These are phyloP conservation scores for Fusarium chuoi DNA, from an alignment of 2,329 filamentous ascomycete species.

Conservation along the genomic window DNA sequence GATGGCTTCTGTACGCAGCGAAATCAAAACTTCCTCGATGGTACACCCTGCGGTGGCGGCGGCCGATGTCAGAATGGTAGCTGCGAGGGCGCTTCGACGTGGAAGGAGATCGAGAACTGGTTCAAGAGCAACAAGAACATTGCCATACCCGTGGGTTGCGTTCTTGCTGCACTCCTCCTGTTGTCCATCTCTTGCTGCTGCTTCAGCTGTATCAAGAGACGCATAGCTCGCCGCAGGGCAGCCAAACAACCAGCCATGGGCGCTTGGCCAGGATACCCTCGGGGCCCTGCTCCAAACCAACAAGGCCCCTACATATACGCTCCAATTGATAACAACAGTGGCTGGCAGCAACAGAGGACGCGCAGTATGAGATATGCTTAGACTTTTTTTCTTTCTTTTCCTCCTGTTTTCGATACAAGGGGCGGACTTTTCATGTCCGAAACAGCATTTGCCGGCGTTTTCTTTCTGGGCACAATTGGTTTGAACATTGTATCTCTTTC, in stretches of 20 bases:
- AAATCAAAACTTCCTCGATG: conserved; percentile 93
- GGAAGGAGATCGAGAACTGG: conserved; percentile 79
- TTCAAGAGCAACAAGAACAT: conserved; percentile 80
- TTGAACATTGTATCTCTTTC: neutral
- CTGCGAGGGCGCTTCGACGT: conserved; percentile 77
- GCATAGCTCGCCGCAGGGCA: conserved; percentile 35
- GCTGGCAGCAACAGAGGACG: conserved; percentile 31
- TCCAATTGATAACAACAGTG: conserved; percentile 31
- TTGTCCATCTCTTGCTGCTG: conserved; percentile 76
- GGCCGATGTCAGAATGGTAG: conserved; percentile 82
- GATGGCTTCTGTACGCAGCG: conserved; percentile 77
- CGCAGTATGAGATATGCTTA: conserved; percentile 49
- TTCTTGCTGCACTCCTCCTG: conserved; percentile 77
- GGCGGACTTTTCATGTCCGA: neutral
- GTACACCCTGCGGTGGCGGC: conserved; percentile 83
- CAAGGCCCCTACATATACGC: conserved; percentile 38
- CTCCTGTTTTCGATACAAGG: neutral
- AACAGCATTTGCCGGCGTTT: conserved; percentile 41
- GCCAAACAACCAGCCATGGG: conserved; percentile 43
- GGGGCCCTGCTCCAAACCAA: conserved; percentile 23
- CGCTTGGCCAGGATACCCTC: conserved; percentile 40
- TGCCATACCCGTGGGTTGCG: conserved; percentile 81
- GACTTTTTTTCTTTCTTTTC: neutral
- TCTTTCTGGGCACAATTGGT: conserved; percentile 11
- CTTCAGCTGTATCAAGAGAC: conserved; percentile 55